Evolutionary conservation across 179 eudicot species (phyloP), one percentile per base, ranked within the genome.

Genomic region (Corrigiola litoralis): DNA sequence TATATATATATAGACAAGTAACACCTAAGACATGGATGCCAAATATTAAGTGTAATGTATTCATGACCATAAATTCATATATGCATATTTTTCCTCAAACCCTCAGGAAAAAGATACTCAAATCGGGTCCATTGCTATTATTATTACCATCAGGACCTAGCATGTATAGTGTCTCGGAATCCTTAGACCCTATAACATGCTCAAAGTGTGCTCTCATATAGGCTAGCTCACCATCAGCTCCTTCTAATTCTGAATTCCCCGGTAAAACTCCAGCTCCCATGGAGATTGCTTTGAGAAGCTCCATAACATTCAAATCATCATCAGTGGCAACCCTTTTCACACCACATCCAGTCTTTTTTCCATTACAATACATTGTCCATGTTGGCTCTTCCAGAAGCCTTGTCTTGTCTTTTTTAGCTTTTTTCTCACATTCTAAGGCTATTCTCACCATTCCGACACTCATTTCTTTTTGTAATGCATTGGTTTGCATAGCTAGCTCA

Each of bases 251-350:
- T 1, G 77, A 57, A 14, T 62, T 76, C 4, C 75, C 81, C 4
- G 95, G 91, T 51, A 90, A 46, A 1, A 87, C 92, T 6, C 97
- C 97, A 0, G 89, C 97, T 1, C 95, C 97, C 87, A 82, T 87
- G 0, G 95, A 82, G 23, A 76, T 77, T 2, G 89, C 77, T 79
- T 63, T 79, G 0, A 90, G 77, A 7, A 87, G 63, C 67, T 88
- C 95, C 85, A 89, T 89, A 0, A 87, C 75, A 11, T 75, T 70
- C 71, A 87, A 66, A 54, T 90, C 97, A 46, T 84, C 97, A 24
- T 82, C 89, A 0, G 45, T 67, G 0, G 87, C 85, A 38, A 87
- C 95, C 47, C 95, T 72, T 61, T 73, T 85, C 16, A 85, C 74
- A 12, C 86, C 91, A 44, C 83, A 82, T 0, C 95, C 95, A 0